A percentile compares a stretch with the other conserved stretches of the same genome.
These are phyloP conservation scores for Hypsizygus ulmarius DNA, from an alignment of 1,284 basidiomycete genomes.

Conservation along the genomic window DNA sequence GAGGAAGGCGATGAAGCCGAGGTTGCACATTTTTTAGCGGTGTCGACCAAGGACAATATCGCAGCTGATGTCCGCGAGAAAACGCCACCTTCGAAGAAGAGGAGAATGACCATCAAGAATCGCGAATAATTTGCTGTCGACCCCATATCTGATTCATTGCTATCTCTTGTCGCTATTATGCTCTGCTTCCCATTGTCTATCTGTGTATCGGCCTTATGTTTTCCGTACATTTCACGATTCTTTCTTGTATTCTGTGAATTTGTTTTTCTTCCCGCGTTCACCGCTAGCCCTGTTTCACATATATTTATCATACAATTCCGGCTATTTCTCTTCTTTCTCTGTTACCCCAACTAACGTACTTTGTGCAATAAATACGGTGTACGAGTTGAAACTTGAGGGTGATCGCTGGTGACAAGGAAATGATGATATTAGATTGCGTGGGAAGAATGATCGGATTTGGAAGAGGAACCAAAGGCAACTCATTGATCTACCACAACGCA, in stretches of 20 bases:
- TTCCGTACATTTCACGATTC: constrained; percentile 13
- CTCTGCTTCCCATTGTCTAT: constrained; percentile 20
- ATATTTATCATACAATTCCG: constrained; percentile 10
- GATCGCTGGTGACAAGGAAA: constrained; percentile 1
- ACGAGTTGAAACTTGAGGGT: neutral
- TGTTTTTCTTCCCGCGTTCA: neutral
- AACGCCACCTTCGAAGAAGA: constrained; percentile 47
- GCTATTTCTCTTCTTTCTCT: constrained; percentile 3
- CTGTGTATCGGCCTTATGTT: constrained; percentile 22
- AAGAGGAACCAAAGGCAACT: constrained; percentile 16
- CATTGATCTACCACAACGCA: constrained; percentile 25
- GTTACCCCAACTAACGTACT: constrained; percentile 13
- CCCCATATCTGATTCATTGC: constrained; percentile 18
- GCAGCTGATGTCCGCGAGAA: constrained; percentile 18
- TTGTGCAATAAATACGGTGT: constrained; percentile 14
- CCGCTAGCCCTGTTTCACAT: neutral
- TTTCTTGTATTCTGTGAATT: constrained; percentile 13
- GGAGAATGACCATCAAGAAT: constrained; percentile 30
- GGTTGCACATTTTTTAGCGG: constrained; percentile 27
- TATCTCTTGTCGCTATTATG: constrained; percentile 26
- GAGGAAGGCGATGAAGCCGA: constrained; percentile 31
- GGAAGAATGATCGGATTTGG: constrained; percentile 23
- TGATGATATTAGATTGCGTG: constrained; percentile 22
- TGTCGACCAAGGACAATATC: constrained; percentile 18
- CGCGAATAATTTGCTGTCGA: constrained; percentile 19